phyloP scores from a whole-genome alignment of 805 yeast species.

The Komagataella pastoris region DNA sequence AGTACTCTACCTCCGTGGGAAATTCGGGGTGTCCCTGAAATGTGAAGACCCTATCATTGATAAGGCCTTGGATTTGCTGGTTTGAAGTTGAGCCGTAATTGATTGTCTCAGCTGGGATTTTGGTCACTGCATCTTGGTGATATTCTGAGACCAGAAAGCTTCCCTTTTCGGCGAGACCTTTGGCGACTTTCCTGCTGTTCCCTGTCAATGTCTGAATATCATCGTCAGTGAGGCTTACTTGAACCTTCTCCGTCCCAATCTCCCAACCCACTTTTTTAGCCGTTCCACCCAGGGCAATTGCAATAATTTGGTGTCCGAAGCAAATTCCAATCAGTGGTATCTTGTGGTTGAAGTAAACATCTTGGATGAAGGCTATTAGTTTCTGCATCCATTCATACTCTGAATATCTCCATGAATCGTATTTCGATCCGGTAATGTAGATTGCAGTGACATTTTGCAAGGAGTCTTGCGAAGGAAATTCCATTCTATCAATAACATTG shows the following conservation, averaged over 20 bases:
- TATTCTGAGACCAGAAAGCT: slow-evolving; percentile 33
- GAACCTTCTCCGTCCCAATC: slow-evolving; percentile 40
- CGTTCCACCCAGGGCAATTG: slow-evolving; percentile 47
- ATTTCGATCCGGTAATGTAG: slow-evolving; percentile 39
- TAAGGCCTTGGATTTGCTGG: slow-evolving; percentile 47
- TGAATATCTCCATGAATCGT: slow-evolving; percentile 25
- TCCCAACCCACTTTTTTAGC: slow-evolving; percentile 72
- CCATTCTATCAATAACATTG: slow-evolving; percentile 18
- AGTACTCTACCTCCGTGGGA: slow-evolving; percentile 13
- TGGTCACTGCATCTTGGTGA: slow-evolving; percentile 44
- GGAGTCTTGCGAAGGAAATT: slow-evolving; percentile 11
- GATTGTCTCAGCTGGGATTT: slow-evolving; percentile 23
- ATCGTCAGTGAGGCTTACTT: slow-evolving; percentile 26
- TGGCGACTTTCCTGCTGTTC: background rate
- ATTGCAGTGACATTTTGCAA: slow-evolving; percentile 20
- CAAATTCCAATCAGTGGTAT: slow-evolving; percentile 62
- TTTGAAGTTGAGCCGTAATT: slow-evolving; percentile 35
- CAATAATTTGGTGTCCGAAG: slow-evolving; percentile 79
- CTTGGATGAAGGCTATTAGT: slow-evolving; percentile 21
- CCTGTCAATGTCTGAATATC: slow-evolving; percentile 7
- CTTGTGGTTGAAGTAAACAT: slow-evolving; percentile 6
- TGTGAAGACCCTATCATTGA: slow-evolving; percentile 40
- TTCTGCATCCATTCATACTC: slow-evolving; percentile 26
- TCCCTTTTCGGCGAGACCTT: slow-evolving; percentile 7
- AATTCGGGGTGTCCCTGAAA: slow-evolving; percentile 93